These are phyloP conservation scores for Yamadazyma friedrichii DNA, from an alignment of 1,139 yeast species.

Conservation along the genomic window DNA sequence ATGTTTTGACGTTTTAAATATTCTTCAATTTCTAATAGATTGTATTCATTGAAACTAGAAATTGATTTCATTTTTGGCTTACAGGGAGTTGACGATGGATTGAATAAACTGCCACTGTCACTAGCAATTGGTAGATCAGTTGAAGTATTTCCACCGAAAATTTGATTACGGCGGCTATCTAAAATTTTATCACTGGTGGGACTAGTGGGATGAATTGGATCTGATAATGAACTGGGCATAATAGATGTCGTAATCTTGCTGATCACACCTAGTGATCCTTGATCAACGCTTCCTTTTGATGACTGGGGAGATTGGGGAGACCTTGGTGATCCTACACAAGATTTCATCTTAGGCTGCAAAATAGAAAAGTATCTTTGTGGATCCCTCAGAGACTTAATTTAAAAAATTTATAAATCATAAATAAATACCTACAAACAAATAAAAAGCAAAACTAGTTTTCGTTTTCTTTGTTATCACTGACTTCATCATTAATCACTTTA, in stretches of 20 bases:
- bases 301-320: neutral
- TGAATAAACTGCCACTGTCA: conserved; percentile 4
- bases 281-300: too few relatives aligned
- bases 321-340: neutral
- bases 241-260: too few relatives aligned
- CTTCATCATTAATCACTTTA: too few relatives aligned
- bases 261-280: too few relatives aligned
- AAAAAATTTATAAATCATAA: neutral
- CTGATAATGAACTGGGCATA: neutral
- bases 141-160: neutral
- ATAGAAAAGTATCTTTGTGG: neutral
- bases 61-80: neutral
- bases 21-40: conserved; percentile 1
- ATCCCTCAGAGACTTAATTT: neutral
- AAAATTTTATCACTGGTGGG: too few relatives aligned
- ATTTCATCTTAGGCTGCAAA: neutral
- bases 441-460: neutral
- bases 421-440: neutral
- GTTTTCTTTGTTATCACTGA: too few relatives aligned
- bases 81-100: conserved; percentile 9
- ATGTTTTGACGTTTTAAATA: conserved; percentile 2
- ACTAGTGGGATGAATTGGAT: neutral
- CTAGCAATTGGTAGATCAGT: conserved; percentile 3
- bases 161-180: neutral
- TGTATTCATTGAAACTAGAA: neutral